phyloP scores from a whole-genome alignment of 805 yeast species.

The Metschnikowia dekortorum region DNA sequence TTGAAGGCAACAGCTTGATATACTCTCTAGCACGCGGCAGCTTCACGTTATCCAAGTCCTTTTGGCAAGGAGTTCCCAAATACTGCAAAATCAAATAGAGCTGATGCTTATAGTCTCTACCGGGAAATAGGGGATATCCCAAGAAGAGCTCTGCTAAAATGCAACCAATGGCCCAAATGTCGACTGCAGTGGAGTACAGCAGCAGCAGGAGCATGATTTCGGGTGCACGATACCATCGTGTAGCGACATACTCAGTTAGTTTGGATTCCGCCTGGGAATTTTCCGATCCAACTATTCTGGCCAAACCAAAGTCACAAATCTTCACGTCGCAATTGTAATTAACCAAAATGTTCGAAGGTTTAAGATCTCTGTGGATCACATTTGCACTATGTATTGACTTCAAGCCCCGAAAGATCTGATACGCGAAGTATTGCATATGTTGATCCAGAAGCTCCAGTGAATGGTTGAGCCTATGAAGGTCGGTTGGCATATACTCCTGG shows the following conservation, averaged over 20 bases:
- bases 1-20: conserved; percentile 14
- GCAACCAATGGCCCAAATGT: conserved; percentile 79
- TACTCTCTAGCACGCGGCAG: conserved; percentile 15
- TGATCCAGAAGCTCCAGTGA: conserved; percentile 57
- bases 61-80: conserved; percentile 59
- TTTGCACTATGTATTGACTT: conserved; percentile 68
- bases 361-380: conserved; percentile 72
- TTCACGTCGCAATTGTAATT: conserved; percentile 71
- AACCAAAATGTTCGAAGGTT: conserved; percentile 66
- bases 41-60: conserved; percentile 12
- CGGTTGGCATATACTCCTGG: conserved; percentile 77
- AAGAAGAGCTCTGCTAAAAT: conserved; percentile 65
- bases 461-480: conserved; percentile 58
- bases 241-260: conserved; percentile 78
- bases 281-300: conserved; percentile 49
- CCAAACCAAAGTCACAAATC: conserved; percentile 75
- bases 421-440: conserved; percentile 65
- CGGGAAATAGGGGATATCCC: conserved; percentile 67
- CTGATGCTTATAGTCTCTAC: conserved; percentile 69
- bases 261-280: conserved; percentile 35
- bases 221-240: conserved; percentile 83
- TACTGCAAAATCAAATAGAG: conserved; percentile 60
- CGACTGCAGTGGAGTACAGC: conserved; percentile 72
- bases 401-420: conserved; percentile 66
- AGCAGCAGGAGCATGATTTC: conserved; percentile 75